phyloP scores from a whole-genome alignment of 31 red algal species.

The Odonthalia washingtoniensis region DNA sequence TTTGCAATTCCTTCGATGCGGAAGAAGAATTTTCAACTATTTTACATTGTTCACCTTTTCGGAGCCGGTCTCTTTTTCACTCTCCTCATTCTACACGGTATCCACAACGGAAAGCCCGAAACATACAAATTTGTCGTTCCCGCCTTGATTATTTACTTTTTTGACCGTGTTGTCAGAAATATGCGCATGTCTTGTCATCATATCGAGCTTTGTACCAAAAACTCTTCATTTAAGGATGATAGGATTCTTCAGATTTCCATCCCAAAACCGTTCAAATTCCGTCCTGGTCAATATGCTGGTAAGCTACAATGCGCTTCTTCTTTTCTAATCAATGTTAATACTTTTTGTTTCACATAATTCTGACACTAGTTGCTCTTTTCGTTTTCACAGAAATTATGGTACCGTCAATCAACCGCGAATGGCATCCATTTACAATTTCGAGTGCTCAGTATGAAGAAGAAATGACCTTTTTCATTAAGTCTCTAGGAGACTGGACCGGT shows the following conservation, averaged over 20 bases:
- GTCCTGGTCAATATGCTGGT: slow-evolving; percentile 78
- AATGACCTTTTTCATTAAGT: slow-evolving; percentile 77
- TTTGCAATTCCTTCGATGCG: slow-evolving; percentile 30
- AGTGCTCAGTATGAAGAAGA: slow-evolving; percentile 70
- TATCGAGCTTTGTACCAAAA: slow-evolving; percentile 36
- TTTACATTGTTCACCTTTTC: slow-evolving; percentile 61
- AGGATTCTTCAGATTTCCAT: slow-evolving; percentile 64
- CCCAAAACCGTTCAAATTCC: slow-evolving; percentile 68
- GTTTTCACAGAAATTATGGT: slow-evolving; percentile 59
- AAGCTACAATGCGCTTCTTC: background rate
- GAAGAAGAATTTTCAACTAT: slow-evolving; percentile 55
- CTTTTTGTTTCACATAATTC: background rate
- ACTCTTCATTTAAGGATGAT: slow-evolving; percentile 52
- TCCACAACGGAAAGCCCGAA: slow-evolving; percentile 51
- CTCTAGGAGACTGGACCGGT: slow-evolving; percentile 78
- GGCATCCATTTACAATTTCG: slow-evolving; percentile 94
- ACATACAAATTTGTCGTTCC: slow-evolving; percentile 84
- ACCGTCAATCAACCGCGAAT: slow-evolving; percentile 66
- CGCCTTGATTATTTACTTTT: slow-evolving; percentile 68
- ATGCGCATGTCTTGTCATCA: slow-evolving; percentile 37
- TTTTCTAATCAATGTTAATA: background rate
- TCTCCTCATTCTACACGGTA: slow-evolving; percentile 73
- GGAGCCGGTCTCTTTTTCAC: slow-evolving; percentile 66
- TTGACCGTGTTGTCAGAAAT: slow-evolving; percentile 56
- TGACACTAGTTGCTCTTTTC: no score